Conservation (phyloP, 257 asterid genomes). For the Solanum pennellii region DNA sequence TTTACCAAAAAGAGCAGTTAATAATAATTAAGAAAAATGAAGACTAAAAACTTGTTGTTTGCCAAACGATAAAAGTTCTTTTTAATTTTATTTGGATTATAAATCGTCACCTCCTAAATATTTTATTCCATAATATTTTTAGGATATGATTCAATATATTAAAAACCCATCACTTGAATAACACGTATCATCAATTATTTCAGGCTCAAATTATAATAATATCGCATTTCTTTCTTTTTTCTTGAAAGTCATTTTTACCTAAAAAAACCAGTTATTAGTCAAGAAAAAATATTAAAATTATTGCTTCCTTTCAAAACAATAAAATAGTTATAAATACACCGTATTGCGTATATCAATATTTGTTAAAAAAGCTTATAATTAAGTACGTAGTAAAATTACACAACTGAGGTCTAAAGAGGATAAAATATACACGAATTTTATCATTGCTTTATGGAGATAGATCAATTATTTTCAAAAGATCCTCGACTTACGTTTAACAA, state of each 20-base stretch:
- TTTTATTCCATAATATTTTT: not conserved
- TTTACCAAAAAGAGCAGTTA: not conserved
- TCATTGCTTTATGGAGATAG: not conserved
- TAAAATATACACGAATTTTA: no score
- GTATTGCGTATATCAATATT: not conserved
- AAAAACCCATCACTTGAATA: not conserved
- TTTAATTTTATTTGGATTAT: not conserved
- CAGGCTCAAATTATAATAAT: not conserved
- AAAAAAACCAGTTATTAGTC: not conserved
- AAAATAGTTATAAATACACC: not conserved
- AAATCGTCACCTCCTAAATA: not conserved
- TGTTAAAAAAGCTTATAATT: no score
- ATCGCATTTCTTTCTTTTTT: not conserved
- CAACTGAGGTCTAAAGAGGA: no score
- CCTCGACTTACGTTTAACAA: no score
- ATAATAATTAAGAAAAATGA: not conserved
- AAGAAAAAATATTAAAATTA: not conserved
- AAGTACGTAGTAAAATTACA: no score
- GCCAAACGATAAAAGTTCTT: not conserved
- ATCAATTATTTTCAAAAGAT: accelerated
- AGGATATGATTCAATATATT: not conserved
- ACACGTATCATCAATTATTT: not conserved
- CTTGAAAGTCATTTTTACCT: not conserved
- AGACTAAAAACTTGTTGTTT: not conserved
- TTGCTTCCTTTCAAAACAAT: not conserved